Evolutionary conservation across 805 yeast species (phyloP).

Genomic region (Myxozyma monticola): DNA sequence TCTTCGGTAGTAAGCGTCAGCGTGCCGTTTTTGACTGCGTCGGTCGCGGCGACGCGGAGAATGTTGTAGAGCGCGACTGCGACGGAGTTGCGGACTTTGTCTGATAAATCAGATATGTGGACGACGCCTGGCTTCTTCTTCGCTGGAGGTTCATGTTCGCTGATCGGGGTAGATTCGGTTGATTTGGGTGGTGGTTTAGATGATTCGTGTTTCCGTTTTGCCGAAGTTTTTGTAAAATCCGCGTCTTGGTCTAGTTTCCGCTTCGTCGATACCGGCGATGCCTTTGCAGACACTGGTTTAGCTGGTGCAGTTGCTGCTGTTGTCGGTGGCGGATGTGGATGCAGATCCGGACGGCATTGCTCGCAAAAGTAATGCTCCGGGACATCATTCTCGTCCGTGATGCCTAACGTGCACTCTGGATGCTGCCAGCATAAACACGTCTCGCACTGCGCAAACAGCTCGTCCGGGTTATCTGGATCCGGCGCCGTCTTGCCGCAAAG

Average conservation of each 20-base stretch:
- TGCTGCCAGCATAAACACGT: slow-evolving; percentile 71
- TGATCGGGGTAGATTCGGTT: not conserved
- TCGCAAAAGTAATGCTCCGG: slow-evolving; percentile 59
- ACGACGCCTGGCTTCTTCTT: not conserved
- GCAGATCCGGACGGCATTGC: slow-evolving; percentile 47
- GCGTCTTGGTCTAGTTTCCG: not conserved
- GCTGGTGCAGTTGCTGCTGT: slow-evolving; percentile 6
- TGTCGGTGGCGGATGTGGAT: slow-evolving; percentile 5
- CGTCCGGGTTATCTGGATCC: slow-evolving; percentile 42
- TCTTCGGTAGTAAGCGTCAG: slow-evolving; percentile 20
- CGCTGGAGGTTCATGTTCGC: not conserved
- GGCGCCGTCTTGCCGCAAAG: slow-evolving; percentile 36
- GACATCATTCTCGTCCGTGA: slow-evolving; percentile 43
- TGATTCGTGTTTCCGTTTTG: too few relatives aligned
- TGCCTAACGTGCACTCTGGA: slow-evolving; percentile 57
- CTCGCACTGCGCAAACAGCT: slow-evolving; percentile 65
- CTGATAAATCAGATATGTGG: slow-evolving; percentile 7
- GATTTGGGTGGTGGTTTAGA: too few relatives aligned
- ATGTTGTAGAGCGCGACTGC: slow-evolving; percentile 51
- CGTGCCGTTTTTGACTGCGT: not conserved
- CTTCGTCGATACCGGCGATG: not conserved
- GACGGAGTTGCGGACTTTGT: slow-evolving; percentile 52
- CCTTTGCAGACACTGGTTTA: too few relatives aligned
- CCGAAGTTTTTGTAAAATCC: too few relatives aligned
- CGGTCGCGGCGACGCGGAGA: slow-evolving; percentile 39